These are phyloP conservation scores for Salix udensis DNA, from an alignment of 345 rosid genomes.

Conservation along the genomic window DNA sequence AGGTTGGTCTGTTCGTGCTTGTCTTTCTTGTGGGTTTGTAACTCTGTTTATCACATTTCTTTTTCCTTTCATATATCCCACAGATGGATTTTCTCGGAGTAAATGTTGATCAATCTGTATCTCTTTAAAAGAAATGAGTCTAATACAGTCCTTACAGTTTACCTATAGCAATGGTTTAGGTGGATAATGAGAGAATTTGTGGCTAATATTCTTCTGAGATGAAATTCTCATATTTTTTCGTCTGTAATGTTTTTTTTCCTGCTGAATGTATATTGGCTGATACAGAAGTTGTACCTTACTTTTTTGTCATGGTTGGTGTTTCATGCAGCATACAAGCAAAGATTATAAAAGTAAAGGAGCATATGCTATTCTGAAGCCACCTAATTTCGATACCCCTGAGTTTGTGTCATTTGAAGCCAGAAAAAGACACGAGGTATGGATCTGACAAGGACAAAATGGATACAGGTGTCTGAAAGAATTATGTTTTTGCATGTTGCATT, in stretches of 20 bases:
- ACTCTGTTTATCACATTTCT: neutral
- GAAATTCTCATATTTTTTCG: too few species aligned
- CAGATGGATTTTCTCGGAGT: neutral
- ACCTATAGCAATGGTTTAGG: too few species aligned
- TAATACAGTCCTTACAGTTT: neutral
- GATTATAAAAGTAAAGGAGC: conserved; percentile 38
- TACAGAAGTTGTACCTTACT: too few species aligned
- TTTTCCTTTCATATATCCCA: neutral
- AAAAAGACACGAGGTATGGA: conserved; percentile 27
- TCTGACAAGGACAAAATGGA: neutral
- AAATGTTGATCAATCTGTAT: neutral
- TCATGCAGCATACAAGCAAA: conserved; percentile 25
- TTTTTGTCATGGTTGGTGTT: neutral
- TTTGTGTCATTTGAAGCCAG: conserved; percentile 38
- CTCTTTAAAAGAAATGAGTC: neutral
- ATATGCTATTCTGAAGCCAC: conserved; percentile 42
- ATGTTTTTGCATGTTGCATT: neutral
- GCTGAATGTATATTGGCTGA: too few species aligned
- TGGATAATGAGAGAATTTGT: too few species aligned
- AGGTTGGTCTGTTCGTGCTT: neutral
- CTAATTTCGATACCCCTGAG: conserved; percentile 31
- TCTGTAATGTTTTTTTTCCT: too few species aligned
- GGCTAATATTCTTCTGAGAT: too few species aligned
- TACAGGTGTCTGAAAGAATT: neutral
- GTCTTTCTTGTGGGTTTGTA: neutral